Base-by-base conservation (phyloP, 2,329 filamentous ascomycete genomes). In the Neofusicoccum kwambonambiense region DNA sequence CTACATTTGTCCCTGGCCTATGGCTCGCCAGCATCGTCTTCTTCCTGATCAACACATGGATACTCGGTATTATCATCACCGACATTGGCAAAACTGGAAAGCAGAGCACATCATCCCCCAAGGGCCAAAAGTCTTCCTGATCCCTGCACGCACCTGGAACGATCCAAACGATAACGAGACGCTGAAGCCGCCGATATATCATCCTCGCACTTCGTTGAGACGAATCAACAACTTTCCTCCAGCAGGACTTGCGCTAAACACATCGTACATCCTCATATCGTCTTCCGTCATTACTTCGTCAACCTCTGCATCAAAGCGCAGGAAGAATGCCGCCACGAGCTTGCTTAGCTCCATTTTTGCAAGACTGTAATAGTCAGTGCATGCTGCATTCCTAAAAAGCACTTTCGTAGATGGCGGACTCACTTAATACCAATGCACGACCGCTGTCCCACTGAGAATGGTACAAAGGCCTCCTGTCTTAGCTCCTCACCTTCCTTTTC, bases 11-110 rank as follows among this genome's bases (percentile, higher is more conserved):
- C 9, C 93, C 93, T 0, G 93, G 93, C 0, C 80, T 99, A 1
- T 98, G 92, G 87, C 68, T 86, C 0, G 84, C 92, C 0, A 90
- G 91, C 0, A 76, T 96, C 13, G 79, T 80, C 0, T 98, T 99
- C 79, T 98, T 97, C 74, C 76, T 87, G 1, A 86, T 93, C 15
- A 98, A 99, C 75, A 89, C 88, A 70, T 96, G 92, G 88, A 91
- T 98, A 63, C 75, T 99, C 44, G 91, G 91, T 0, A 81, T 96
- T 52, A 88, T 98, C 49, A 84, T 97, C 6, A 75, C 75, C 1
- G 95, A 98, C 76, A 82, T 84, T 27, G 77, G 77, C 3, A 60
- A 47, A 13, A 11, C 42, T 41, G 19, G 34, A 5, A 44, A n/a
- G 13, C 15, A 19, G 8, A 31, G 9, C 12, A 13, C 17, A 2